Percentiles rank a stretch among this genome's conserved stretches.
These are phyloP conservation scores for Rhizomucor pusillus DNA, from an alignment of 371 early-diverging fungal genomes.

Conservation along the genomic window DNA sequence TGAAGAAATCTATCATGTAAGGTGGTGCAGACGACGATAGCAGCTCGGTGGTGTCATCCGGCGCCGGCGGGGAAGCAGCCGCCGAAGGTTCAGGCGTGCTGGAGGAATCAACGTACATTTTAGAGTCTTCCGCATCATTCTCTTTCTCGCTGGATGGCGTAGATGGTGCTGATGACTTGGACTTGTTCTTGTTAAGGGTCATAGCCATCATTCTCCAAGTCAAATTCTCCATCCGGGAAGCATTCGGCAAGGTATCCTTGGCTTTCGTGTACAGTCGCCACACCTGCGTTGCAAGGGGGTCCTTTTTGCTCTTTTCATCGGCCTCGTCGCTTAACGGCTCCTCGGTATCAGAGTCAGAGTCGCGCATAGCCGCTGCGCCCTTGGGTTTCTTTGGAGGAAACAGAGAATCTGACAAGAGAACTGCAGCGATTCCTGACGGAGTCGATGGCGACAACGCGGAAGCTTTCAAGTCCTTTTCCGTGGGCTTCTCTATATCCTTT, in stretches of 20 bases:
- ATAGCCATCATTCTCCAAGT: conserved; percentile 72
- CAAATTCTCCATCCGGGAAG: conserved; percentile 63
- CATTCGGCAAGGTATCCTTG: conserved; percentile 57
- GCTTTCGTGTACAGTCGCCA: conserved; percentile 68
- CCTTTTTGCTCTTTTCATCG: conserved; percentile 34
- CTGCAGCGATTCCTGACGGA: conserved; percentile 25
- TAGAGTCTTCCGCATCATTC: background rate
- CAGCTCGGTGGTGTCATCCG: conserved; percentile 32
- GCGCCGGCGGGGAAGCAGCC: conserved; percentile 23
- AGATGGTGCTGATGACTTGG: conserved; percentile 6
- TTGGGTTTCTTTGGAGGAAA: conserved; percentile 33
- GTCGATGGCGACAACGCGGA: conserved; percentile 22
- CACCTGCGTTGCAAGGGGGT: conserved; percentile 54
- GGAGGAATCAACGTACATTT: conserved; percentile 16
- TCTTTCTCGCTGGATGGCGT: conserved; percentile 8
- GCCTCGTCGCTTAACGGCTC: conserved; percentile 25
- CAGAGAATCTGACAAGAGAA: conserved; percentile 24
- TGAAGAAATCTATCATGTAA: conserved; percentile 27
- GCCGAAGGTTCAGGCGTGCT: background rate
- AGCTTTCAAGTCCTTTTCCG: conserved; percentile 8
- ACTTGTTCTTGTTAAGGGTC: conserved; percentile 40
- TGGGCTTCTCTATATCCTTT: conserved; percentile 6
- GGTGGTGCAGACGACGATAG: conserved; percentile 37
- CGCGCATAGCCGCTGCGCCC: conserved; percentile 7
- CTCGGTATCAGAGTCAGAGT: conserved; percentile 42